A percentile compares a stretch with the other conserved stretches of the same genome.
phyloP scores from a whole-genome alignment of 257 asterid genomes.

The Striga asiatica region DNA sequence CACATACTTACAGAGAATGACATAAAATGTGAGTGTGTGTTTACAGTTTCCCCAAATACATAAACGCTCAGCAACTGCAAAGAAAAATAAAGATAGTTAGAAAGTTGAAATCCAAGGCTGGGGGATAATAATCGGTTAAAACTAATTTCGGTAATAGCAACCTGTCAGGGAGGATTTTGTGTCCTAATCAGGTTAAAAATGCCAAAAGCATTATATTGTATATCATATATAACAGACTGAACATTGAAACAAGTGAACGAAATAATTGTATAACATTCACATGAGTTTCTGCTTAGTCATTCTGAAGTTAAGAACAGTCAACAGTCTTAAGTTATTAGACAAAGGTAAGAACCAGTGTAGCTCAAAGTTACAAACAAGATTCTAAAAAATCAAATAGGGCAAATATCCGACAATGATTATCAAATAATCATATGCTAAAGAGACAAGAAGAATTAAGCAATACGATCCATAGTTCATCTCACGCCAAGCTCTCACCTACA shows the following conservation, averaged over 20 bases:
- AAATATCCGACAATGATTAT: too few species aligned
- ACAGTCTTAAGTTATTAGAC: too few species aligned
- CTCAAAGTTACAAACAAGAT: neutral
- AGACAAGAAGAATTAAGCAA: slow-evolving; percentile 5
- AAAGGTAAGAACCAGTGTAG: neutral
- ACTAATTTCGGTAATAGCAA: too few species aligned
- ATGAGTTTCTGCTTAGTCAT: neutral
- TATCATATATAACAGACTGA: neutral
- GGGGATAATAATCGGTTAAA: too few species aligned
- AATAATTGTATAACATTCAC: neutral
- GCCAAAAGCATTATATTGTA: neutral
- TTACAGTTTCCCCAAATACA: too few species aligned
- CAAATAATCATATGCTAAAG: neutral
- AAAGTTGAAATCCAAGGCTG: too few species aligned
- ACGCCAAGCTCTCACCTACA: neutral
- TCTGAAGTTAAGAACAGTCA: neutral
- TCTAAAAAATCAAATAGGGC: neutral
- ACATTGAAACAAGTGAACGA: neutral
- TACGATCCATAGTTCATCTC: neutral
- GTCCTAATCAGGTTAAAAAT: neutral
- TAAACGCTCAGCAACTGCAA: too few species aligned
- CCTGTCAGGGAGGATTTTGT: too few species aligned
- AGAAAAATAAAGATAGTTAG: too few species aligned
- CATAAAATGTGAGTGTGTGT: too few species aligned
- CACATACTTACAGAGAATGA: neutral